phyloP scores from a whole-genome alignment of 768 basidiomycete genomes.

The Leucocoprinus leucothites region DNA sequence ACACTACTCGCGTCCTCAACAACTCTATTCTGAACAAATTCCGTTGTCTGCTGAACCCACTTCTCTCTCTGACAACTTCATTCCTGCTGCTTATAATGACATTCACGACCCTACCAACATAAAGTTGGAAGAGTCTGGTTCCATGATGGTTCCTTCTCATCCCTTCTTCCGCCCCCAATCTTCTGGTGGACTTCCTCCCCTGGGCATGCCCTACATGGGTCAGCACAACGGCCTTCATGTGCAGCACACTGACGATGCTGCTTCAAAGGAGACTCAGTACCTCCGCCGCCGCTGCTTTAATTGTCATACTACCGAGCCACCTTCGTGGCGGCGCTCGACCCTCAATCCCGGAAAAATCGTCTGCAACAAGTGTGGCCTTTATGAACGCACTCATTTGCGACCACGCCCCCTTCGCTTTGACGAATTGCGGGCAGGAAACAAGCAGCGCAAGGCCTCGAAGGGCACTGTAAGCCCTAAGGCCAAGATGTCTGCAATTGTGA shows the following conservation, averaged over 20 bases:
- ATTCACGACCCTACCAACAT: conserved; percentile 47
- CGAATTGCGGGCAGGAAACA: conserved; percentile 84
- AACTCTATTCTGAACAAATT: conserved; percentile 32
- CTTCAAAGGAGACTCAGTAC: conserved; percentile 88
- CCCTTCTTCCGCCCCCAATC: conserved; percentile 42
- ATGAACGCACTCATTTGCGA: conserved; percentile 85
- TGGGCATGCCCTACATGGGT: conserved; percentile 36
- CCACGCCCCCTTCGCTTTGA: conserved; percentile 84
- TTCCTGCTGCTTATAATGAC: conserved; percentile 44
- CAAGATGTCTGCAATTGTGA: conserved; percentile 38
- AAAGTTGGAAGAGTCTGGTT: conserved; percentile 63
- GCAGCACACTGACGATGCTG: conserved; percentile 88
- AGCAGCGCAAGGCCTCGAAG: conserved; percentile 61
- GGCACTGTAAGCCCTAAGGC: conserved; percentile 36
- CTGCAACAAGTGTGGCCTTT: conserved; percentile 91
- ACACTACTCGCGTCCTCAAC: conserved; percentile 31
- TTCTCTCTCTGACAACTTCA: conserved; percentile 32
- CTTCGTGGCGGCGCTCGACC: conserved; percentile 83
- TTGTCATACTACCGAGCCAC: conserved; percentile 89
- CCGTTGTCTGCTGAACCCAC: conserved; percentile 23
- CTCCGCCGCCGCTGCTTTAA: conserved; percentile 87
- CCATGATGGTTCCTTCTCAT: conserved; percentile 65
- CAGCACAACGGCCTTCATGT: conserved; percentile 58
- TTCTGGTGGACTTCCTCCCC: conserved; percentile 14
- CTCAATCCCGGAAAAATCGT: conserved; percentile 92